phyloP scores from a whole-genome alignment of 192 early-diverging fungal genomes.

The Linnemannia zychae region DNA sequence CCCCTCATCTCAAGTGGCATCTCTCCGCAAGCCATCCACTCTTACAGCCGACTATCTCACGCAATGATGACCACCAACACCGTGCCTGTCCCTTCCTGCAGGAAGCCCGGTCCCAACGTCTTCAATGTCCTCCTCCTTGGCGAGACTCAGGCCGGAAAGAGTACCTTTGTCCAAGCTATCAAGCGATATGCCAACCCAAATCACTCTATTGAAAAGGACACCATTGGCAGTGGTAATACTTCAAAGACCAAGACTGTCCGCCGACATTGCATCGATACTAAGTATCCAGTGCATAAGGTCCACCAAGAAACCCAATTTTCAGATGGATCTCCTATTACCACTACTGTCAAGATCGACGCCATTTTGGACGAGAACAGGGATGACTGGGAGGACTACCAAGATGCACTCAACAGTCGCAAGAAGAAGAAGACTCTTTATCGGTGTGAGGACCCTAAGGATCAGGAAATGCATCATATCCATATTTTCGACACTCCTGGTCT shows the following conservation, averaged over 20 bases:
- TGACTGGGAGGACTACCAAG: background rate
- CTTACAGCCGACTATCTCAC: background rate
- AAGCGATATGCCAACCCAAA: conserved; percentile 5
- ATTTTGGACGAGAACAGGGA: too few species aligned
- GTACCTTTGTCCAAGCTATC: conserved; percentile 14
- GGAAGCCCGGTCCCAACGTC: background rate
- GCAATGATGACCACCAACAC: background rate
- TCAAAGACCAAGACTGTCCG: background rate
- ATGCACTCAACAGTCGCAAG: background rate
- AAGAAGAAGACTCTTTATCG: background rate
- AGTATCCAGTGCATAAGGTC: conserved; percentile 5
- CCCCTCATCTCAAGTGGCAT: background rate
- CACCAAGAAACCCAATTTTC: background rate
- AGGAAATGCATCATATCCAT: background rate
- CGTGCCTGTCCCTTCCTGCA: background rate
- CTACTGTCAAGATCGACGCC: background rate
- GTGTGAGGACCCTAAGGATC: background rate
- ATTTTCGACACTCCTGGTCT: conserved; percentile 12
- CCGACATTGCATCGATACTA: background rate
- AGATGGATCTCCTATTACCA: background rate
- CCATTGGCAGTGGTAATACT: conserved; percentile 6
- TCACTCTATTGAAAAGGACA: background rate
- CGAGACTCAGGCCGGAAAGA: conserved; percentile 22
- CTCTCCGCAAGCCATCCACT: background rate
- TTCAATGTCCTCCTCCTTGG: conserved; percentile 27